These are phyloP conservation scores for Uronychia setigera DNA, from an alignment of 73 alveolate species.

Conservation along the genomic window DNA sequence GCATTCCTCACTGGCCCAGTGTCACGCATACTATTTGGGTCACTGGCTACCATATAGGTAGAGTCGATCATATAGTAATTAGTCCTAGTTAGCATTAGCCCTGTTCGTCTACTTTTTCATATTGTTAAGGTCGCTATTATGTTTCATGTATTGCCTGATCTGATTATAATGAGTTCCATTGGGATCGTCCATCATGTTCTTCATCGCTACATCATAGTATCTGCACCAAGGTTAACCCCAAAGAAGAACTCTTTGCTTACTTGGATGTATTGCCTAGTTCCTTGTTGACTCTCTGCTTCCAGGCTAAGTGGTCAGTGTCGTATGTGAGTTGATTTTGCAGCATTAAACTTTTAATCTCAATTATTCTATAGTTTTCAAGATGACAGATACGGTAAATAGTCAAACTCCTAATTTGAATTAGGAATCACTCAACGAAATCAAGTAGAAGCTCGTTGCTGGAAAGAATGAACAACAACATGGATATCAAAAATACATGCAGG, in stretches of 20 bases:
- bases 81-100: neutral
- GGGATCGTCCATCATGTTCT: constrained; percentile 4
- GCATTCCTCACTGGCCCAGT: constrained; percentile 67
- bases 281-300: constrained; percentile 64
- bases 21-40: constrained; percentile 73
- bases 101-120: constrained; percentile 26
- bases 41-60: constrained; percentile 51
- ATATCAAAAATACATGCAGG: neutral
- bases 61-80: constrained; percentile 65
- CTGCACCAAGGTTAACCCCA: neutral
- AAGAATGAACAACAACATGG: neutral
- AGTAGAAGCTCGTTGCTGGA: neutral
- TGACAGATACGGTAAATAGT: neutral
- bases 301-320: constrained; percentile 40
- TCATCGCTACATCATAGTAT: neutral
- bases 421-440: neutral
- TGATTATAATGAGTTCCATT: neutral
- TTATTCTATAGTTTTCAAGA: neutral
- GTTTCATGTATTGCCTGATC: constrained; percentile 28
- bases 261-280: constrained; percentile 41
- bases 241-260: too few relatives aligned
- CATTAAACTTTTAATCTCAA: constrained; percentile 2
- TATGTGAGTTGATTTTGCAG: constrained; percentile 14
- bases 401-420: neutral
- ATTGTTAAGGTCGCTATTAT: constrained; percentile 27